Evolutionary conservation across 495 filamentous ascomycete genomes (phyloP).

Genomic region (Paragyromitra xinjiangensis): DNA sequence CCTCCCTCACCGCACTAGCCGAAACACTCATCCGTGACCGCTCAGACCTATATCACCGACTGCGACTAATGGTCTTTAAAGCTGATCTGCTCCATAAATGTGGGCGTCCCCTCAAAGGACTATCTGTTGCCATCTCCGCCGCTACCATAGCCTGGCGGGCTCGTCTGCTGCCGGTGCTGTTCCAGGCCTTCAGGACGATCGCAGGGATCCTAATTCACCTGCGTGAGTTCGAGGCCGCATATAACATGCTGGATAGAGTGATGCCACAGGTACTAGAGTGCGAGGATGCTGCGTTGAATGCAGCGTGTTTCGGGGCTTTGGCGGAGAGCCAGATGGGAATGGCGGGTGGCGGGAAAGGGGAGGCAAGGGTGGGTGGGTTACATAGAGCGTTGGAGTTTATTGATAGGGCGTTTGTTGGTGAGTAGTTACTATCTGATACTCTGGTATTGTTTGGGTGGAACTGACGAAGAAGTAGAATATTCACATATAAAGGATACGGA

Average conservation of each 20-base stretch:
- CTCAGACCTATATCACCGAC: conserved; percentile 76
- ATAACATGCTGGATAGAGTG: conserved; percentile 72
- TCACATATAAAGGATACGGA: conserved; percentile 76
- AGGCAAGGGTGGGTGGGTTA: conserved; percentile 67
- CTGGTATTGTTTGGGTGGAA: not conserved
- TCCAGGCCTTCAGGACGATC: conserved; percentile 77
- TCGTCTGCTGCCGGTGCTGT: conserved; percentile 75
- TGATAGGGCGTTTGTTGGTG: conserved; percentile 67
- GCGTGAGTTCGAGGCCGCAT: conserved; percentile 76
- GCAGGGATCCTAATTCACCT: conserved; percentile 74
- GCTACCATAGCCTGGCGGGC: conserved; percentile 78
- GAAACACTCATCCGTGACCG: conserved; percentile 71
- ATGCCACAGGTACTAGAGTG: conserved; percentile 85
- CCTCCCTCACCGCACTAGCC: conserved; percentile 73
- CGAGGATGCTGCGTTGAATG: conserved; percentile 71
- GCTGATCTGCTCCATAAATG: conserved; percentile 72
- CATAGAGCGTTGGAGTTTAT: conserved; percentile 72
- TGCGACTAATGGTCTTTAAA: conserved; percentile 79
- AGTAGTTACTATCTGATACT: not conserved
- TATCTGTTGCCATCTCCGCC: conserved; percentile 82
- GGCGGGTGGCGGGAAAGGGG: conserved; percentile 61
- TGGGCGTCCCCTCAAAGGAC: conserved; percentile 80
- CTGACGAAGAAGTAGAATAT: conserved; percentile 64
- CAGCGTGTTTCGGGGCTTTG: conserved; percentile 74
- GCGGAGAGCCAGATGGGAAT: conserved; percentile 86